Percentiles rank a stretch among this genome's conserved stretches.
phyloP scores from a whole-genome alignment of 2,329 filamentous ascomycete species.

The Aureobasidium sp. region DNA sequence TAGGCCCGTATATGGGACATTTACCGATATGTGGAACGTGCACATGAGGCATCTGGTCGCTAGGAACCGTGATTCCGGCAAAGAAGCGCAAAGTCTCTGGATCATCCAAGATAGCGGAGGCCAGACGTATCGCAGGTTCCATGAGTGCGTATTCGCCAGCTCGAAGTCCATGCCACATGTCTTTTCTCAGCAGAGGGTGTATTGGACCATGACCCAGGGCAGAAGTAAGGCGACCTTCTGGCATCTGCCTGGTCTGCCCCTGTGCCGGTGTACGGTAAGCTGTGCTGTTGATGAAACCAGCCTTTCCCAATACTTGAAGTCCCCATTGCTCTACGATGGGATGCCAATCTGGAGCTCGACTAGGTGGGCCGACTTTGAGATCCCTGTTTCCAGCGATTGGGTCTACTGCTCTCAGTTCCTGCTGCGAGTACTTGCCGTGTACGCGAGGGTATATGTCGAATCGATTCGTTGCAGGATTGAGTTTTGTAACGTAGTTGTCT shows the following conservation, averaged over 20 bases:
- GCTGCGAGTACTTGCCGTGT: background rate
- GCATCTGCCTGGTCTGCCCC: background rate
- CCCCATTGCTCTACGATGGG: background rate
- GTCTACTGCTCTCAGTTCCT: background rate
- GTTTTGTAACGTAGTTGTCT: background rate
- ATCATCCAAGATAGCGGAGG: background rate
- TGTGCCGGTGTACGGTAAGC: background rate
- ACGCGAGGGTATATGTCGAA: background rate
- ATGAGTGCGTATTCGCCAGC: background rate
- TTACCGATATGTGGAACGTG: background rate
- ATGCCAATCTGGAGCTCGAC: constrained; percentile 2
- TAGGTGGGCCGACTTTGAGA: background rate
- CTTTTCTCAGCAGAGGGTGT: background rate
- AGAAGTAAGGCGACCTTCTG: background rate
- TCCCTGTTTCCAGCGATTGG: background rate
- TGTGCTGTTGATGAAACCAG: background rate
- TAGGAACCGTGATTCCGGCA: background rate
- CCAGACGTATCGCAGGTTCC: background rate
- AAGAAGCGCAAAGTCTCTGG: background rate
- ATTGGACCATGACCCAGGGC: background rate
- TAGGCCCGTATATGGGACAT: background rate
- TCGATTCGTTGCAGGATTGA: background rate
- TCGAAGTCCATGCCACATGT: background rate
- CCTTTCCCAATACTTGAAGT: background rate
- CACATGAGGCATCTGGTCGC: background rate